Base-by-base conservation (phyloP, 1,284 basidiomycete species). In the Ceraceosorus bombacis region DNA sequence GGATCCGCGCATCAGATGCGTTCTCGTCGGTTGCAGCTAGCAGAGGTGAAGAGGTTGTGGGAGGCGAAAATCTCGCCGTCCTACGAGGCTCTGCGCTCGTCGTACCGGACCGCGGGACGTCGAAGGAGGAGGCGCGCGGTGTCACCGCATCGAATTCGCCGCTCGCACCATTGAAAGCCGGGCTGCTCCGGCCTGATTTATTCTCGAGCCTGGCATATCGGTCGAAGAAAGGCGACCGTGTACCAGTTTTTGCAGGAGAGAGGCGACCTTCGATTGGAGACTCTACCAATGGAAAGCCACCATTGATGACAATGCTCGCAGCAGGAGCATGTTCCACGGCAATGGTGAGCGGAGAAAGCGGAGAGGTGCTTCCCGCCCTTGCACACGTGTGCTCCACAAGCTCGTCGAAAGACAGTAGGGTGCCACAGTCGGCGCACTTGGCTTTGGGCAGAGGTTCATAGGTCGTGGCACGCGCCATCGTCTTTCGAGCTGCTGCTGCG, bases 351-450 rank as follows among this genome's bases (percentile, higher is more conserved):
- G 43, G 27, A 7, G 51, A 46, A 49, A 57, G 55, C 9, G 41
- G 65, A 57, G 27, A 67, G 38, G 36, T 63, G 58, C 39, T 67
- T 64, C 8, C 56, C 62, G 43, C 37, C 57, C 37, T 10, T 51
- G 49, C n/a, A 49, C 70, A 72, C 0, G 63, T 51, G 50, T 72
- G 70, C 15, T 52, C 56, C 36, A 62, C 65, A 15, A 72, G 62
- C 53, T 72, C 69, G 51, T 72, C 69, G 49, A 72, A 69, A 37
- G 62, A 61, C 38, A 72, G 57, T 50, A 57, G 54, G 43, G 63
- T 65, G 46, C 67, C 67, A 53, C 70, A 72, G 50, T 72, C 70
- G 27, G 70, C 70, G 49, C 70, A 72, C 43, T 67, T 71, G 13
- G 70, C 70, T 54, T 64, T 66, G 7, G 70, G 70, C 40, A 69